Evolutionary conservation across 371 early-diverging fungal genomes (phyloP).

Genomic region (Conidiobolus incongruus): DNA sequence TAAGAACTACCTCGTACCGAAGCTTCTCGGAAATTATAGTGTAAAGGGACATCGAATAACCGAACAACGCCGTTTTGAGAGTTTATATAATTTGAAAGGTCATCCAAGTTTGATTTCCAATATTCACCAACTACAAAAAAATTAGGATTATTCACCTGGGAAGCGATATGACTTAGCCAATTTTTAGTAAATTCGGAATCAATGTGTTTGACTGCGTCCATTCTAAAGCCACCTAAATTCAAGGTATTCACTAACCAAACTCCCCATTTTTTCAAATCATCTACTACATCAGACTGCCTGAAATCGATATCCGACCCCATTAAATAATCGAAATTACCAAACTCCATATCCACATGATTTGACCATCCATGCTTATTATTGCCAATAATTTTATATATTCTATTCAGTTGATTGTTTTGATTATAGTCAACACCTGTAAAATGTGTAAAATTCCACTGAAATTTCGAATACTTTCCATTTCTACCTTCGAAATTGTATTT

Average conservation of each 20-base stretch:
- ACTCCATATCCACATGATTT: conserved; percentile 14
- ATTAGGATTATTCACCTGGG: conserved; percentile 5
- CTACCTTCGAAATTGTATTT: conserved; percentile 14
- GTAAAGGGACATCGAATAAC: conserved; percentile 16
- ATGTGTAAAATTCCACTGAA: conserved; percentile 12
- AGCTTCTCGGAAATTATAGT: conserved; percentile 13
- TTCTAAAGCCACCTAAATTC: conserved; percentile 13
- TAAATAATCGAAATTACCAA: conserved; percentile 20
- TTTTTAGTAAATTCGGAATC: conserved; percentile 12
- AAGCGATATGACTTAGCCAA: conserved; percentile 9
- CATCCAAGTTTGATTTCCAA: conserved; percentile 9
- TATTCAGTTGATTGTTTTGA: conserved; percentile 9
- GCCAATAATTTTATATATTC: conserved; percentile 14
- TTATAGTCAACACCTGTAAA: conserved; percentile 17
- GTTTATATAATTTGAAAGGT: conserved; percentile 8
- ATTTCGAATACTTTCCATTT: conserved; percentile 14
- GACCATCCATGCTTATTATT: conserved; percentile 14
- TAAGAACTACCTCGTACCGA: conserved; percentile 8
- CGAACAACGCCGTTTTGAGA: conserved; percentile 8
- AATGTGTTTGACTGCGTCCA: conserved; percentile 18
- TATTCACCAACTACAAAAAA: conserved; percentile 17
- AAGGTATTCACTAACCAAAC: conserved; percentile 14
- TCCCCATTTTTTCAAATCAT: conserved; percentile 13
- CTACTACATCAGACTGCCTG: conserved; percentile 11
- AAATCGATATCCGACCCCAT: conserved; percentile 15